Percentiles rank a stretch among this genome's conserved stretches.
Evolutionary conservation across 1,284 basidiomycete species (phyloP).

Genomic region (Volvariella surrecta): DNA sequence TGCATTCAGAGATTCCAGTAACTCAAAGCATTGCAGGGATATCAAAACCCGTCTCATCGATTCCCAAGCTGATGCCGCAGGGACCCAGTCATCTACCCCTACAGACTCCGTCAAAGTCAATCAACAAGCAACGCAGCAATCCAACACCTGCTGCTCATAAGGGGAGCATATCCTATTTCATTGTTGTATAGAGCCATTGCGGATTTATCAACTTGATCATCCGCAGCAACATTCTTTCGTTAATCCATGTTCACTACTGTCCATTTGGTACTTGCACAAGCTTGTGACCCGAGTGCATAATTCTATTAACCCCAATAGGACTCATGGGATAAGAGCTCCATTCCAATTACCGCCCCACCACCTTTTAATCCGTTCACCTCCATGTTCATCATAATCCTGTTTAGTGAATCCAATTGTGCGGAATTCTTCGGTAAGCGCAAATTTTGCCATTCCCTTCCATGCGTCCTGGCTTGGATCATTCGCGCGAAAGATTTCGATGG

Average conservation of each 20-base stretch:
- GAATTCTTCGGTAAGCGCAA: conserved; percentile 60
- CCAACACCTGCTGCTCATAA: conserved; percentile 51
- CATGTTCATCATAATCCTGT: conserved; percentile 88
- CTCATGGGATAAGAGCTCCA: conserved; percentile 18
- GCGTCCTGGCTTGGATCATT: conserved; percentile 71
- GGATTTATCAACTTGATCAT: conserved; percentile 2
- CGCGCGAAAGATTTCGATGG: conserved; percentile 53
- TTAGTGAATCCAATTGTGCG: conserved; percentile 51
- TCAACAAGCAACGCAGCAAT: conserved; percentile 38
- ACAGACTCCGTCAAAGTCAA: conserved; percentile 58
- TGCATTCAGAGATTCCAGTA: conserved; percentile 6
- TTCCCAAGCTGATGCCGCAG: conserved; percentile 71
- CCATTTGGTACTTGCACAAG: conserved; percentile 14
- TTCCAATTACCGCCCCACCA: conserved; percentile 90
- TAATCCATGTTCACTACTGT: conserved; percentile 9
- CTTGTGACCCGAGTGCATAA: conserved; percentile 15
- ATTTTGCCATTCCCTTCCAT: conserved; percentile 90
- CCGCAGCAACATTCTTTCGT: conserved; percentile 4
- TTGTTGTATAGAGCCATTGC: neutral
- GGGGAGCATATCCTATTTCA: neutral
- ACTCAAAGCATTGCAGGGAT: conserved; percentile 45
- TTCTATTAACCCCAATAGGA: neutral
- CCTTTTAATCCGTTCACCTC: conserved; percentile 68
- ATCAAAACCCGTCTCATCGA: conserved; percentile 98
- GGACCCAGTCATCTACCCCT: conserved; percentile 30